A percentile compares a stretch with the other conserved stretches of the same genome.
Evolutionary conservation across 2,329 filamentous ascomycete species (phyloP).

Genomic region (Claviceps maximensis): DNA sequence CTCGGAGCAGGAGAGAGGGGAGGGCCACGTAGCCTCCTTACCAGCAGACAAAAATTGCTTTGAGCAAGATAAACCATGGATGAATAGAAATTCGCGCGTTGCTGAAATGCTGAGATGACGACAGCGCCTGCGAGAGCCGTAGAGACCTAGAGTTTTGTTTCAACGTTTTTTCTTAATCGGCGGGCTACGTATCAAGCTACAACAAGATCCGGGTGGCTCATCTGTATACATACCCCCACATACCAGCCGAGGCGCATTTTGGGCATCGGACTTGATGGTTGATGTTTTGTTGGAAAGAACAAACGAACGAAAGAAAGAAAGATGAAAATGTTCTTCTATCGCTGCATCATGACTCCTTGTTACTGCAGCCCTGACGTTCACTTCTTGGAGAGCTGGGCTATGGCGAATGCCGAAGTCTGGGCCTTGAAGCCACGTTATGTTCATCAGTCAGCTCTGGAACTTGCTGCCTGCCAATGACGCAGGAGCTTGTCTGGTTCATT

Average conservation of each 20-base stretch:
- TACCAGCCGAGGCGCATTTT: constrained; percentile 49
- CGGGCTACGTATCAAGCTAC: not conserved
- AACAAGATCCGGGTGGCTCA: not conserved
- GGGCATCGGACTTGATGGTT: constrained; percentile 15
- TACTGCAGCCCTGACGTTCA: not conserved
- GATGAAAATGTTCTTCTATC: not conserved
- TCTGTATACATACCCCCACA: constrained; percentile 39
- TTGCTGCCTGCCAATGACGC: not conserved
- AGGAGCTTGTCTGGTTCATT: not conserved
- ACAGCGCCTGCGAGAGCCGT: constrained; percentile 73
- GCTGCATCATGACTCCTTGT: constrained; percentile 1
- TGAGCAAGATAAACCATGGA: constrained; percentile 94
- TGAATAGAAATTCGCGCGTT: constrained; percentile 96
- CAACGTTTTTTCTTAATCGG: constrained; percentile 10
- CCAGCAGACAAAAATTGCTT: constrained; percentile 89
- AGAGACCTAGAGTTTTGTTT: constrained; percentile 47
- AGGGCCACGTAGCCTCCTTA: constrained; percentile 25
- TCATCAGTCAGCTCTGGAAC: not conserved
- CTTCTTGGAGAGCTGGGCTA: not conserved
- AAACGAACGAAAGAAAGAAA: not conserved
- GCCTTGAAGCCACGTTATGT: constrained; percentile 7
- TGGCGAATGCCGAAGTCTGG: not conserved
- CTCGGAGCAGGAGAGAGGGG: not conserved
- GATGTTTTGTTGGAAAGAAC: not conserved
- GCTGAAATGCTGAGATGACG: constrained; percentile 79